Conservation (phyloP, 2,329 filamentous ascomycete species). For the Neofusicoccum kwambonambiense region DNA sequence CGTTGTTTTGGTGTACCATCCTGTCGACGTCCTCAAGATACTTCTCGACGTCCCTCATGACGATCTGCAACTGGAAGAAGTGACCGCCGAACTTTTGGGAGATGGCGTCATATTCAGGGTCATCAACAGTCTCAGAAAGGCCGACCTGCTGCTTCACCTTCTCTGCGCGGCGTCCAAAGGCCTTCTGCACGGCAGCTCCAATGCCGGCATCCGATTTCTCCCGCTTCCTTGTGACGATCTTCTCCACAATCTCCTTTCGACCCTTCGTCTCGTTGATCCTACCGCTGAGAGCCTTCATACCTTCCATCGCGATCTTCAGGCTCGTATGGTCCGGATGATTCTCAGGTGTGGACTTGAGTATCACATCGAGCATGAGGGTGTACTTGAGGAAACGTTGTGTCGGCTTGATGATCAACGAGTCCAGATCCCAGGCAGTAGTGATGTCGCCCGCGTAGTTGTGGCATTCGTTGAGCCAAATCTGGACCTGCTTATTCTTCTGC, state of each 20-base stretch:
- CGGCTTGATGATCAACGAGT: conserved; percentile 95
- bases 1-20: conserved; percentile 79
- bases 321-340: conserved; percentile 79
- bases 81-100: conserved; percentile 89
- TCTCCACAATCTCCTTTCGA: conserved; percentile 86
- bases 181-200: conserved; percentile 59
- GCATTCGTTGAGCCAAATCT: conserved; percentile 88
- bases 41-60: conserved; percentile 88
- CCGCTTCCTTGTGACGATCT: conserved; percentile 77
- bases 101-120: conserved; percentile 75
- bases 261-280: conserved; percentile 94
- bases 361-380: conserved; percentile 76
- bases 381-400: conserved; percentile 95
- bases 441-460: conserved; percentile 89
- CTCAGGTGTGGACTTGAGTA: conserved; percentile 74
- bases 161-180: conserved; percentile 84
- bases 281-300: conserved; percentile 60
- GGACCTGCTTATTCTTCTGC: conserved; percentile 53
- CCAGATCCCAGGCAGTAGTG: conserved; percentile 90
- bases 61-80: conserved; percentile 87
- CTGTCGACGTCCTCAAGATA: conserved; percentile 79
- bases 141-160: conserved; percentile 74
- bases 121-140: conserved; percentile 65
- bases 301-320: conserved; percentile 70
- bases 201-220: conserved; percentile 82